Percentiles rank a stretch among this genome's conserved stretches.
Conservation (phyloP, 192 early-diverging fungal genomes). For the Lobosporangium transversale region DNA sequence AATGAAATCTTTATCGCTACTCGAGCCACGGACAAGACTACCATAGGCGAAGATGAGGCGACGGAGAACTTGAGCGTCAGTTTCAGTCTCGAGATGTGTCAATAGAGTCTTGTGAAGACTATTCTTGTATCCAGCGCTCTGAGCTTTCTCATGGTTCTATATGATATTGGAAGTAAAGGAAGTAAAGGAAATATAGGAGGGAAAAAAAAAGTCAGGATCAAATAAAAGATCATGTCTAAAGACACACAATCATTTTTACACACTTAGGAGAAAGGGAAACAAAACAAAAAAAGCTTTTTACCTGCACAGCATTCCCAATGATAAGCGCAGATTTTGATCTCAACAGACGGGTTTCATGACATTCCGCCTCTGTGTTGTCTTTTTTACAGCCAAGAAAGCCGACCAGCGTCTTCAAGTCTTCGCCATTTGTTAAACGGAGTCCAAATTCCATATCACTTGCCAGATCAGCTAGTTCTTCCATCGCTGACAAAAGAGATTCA, state of each 20-base stretch:
- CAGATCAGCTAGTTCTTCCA: slow-evolving; percentile 66
- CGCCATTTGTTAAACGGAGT: slow-evolving; percentile 52
- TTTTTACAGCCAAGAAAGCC: slow-evolving; percentile 45
- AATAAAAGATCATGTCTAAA: too few relatives aligned
- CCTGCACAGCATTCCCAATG: slow-evolving; percentile 66
- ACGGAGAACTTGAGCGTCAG: slow-evolving; percentile 17
- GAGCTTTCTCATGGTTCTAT: slow-evolving; percentile 46
- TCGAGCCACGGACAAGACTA: slow-evolving; percentile 30
- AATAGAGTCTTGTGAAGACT: slow-evolving; percentile 37
- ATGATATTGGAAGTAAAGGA: too few relatives aligned
- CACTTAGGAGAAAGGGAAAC: background rate
- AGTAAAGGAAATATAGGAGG: background rate
- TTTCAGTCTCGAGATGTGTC: slow-evolving; percentile 20
- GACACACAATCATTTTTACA: too few relatives aligned
- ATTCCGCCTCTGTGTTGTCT: slow-evolving; percentile 1
- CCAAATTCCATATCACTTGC: slow-evolving; percentile 68
- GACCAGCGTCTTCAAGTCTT: slow-evolving; percentile 46
- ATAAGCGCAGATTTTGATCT: slow-evolving; percentile 59
- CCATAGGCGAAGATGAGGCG: slow-evolving; percentile 36
- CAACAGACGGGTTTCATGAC: slow-evolving; percentile 22
- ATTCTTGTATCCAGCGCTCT: slow-evolving; percentile 25
- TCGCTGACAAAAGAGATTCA: slow-evolving; percentile 23
- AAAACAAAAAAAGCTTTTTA: slow-evolving; percentile 6
- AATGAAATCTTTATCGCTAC: slow-evolving; percentile 3
- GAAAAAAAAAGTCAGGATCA: too few relatives aligned